Base-by-base conservation (phyloP, 2,329 filamentous ascomycete genomes). In the Aspergillus carbonarius region DNA sequence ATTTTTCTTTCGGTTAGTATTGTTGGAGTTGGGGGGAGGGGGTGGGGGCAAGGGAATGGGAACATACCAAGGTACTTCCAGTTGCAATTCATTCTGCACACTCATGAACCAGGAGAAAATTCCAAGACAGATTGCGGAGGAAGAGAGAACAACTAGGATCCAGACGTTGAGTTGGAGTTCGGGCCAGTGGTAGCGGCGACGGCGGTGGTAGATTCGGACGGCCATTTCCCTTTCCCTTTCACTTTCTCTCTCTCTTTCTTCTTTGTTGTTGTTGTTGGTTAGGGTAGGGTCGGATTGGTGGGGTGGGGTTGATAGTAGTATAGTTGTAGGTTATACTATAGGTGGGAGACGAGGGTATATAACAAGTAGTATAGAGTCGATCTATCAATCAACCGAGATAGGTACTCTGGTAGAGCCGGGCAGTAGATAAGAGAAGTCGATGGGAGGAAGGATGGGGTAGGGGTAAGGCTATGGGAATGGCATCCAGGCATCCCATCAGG, bases 131-230 rank as follows among this genome's bases (percentile, higher is more conserved):
- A 81, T 81, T 25, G 82, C 79, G 10, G 83, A 83, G 1, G 82
- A 81, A 0, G 80, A 82, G 15, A 88, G 77, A 70, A 88, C 85
- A 64, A 87, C 77, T 65, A 88, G 82, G 54, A 85, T 82, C 85
- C 85, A 88, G 67, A 86, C 73, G 67, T 88, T 87, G 63, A 88
- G 79, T 67, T 87, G 85, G 50, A 83, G 77, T 71, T 88, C 85
- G 2, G 85, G 85, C 85, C 85, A 88, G 75, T 81, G 83, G 76
- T 87, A 88, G 66, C 81, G 74, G 18, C 76, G 74, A 30, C 72
- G 72, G 48, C 69, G 70, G 58, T 74, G 70, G 58, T 74, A 66
- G 56, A 68, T 59, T 42, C 70, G 62, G 39, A 72, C 39, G 42
- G 71, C 66, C 71, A 75, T 77, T 60, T 63, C 35, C n/a, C n/a